phyloP scores from a whole-genome alignment of 2,329 filamentous ascomycete genomes.

The Fusarium sp. region DNA sequence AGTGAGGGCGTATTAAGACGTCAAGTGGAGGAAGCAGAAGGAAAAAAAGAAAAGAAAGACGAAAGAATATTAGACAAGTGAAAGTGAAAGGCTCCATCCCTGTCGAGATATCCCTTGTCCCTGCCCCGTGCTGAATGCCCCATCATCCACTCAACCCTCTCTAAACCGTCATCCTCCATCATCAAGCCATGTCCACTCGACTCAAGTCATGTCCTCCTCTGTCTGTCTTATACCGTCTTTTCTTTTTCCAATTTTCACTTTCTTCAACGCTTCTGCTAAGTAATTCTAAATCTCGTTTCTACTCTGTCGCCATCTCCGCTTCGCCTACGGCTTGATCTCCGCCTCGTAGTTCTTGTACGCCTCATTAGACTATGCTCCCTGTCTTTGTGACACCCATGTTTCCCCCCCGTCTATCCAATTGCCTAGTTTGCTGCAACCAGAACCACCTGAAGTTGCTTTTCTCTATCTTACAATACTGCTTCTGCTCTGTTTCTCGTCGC shows the following conservation, averaged over 20 bases:
- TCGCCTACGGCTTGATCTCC: constrained; percentile 5
- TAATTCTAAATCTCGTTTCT: background rate
- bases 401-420: constrained; percentile 23
- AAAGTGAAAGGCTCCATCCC: constrained; percentile 23
- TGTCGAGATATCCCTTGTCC: constrained; percentile 36
- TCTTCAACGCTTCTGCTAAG: background rate
- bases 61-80: constrained; percentile 17
- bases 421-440: constrained; percentile 24
- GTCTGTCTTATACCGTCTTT: constrained; percentile 7
- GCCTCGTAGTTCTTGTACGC: constrained; percentile 19
- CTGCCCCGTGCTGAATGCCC: constrained; percentile 41
- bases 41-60: constrained; percentile 32
- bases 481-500: constrained; percentile 4
- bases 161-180: constrained; percentile 28
- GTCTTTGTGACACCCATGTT: constrained; percentile 31
- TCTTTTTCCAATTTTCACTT: background rate
- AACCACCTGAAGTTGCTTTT: constrained; percentile 33
- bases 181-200: constrained; percentile 14
- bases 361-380: constrained; percentile 28
- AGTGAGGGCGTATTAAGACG: background rate
- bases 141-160: constrained; percentile 36
- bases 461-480: constrained; percentile 10
- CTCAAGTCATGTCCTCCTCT: background rate
- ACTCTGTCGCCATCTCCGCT: constrained; percentile 18
- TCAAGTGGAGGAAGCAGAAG: constrained; percentile 15